Conservation (phyloP, 192 early-diverging fungal species). For the Pecoramyces ruminantium region DNA sequence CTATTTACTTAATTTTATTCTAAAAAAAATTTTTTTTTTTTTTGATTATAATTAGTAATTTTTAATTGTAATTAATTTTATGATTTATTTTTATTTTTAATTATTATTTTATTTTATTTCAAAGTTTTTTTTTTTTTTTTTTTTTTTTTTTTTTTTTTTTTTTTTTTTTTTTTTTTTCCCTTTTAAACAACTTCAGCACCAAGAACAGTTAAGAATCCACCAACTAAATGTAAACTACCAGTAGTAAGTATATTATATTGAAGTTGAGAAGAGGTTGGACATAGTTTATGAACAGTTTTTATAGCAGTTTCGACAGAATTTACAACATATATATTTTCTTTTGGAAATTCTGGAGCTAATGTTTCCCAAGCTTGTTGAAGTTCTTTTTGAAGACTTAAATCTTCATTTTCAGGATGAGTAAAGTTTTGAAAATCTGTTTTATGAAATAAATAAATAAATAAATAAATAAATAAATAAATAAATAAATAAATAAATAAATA, state of each 20-base stretch:
- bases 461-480: no score
- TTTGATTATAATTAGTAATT: no score
- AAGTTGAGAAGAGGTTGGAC: slow-evolving; percentile 4
- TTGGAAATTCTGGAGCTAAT: background rate
- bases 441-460: no score
- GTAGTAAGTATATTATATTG: slow-evolving; percentile 59
- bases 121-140: no score
- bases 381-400: background rate
- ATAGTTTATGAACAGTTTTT: slow-evolving; percentile 18
- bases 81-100: no score
- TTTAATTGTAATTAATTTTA: no score
- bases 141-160: no score
- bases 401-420: slow-evolving; percentile 13
- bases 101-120: no score
- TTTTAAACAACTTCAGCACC: slow-evolving; percentile 26
- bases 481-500: no score
- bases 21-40: no score
- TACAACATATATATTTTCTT: slow-evolving; percentile 14
- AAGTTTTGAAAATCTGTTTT: background rate
- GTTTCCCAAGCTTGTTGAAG: background rate
- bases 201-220: slow-evolving; percentile 60
- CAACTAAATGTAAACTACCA: slow-evolving; percentile 84
- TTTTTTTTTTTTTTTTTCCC: background rate
- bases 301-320: slow-evolving; percentile 50
- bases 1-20: no score